Conservation (phyloP, 306 rosid genomes). For the Elaeagnus macrophylla region DNA sequence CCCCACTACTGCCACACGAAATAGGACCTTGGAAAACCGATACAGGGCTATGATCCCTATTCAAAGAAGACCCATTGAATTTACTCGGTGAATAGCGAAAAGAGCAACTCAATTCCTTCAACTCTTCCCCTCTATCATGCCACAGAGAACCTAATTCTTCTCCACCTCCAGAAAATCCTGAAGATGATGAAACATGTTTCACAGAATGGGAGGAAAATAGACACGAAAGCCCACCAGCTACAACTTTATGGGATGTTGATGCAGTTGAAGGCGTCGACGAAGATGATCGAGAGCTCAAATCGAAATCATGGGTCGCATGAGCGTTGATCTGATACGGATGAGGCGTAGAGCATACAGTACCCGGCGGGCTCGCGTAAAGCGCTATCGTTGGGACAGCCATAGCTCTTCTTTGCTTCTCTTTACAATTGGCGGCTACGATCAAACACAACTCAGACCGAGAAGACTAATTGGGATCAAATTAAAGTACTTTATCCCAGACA, state of each 20-base stretch:
- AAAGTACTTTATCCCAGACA: not conserved
- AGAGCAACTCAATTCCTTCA: conserved; percentile 68
- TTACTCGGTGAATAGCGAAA: conserved; percentile 62
- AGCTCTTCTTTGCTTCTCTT: conserved; percentile 1
- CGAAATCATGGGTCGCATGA: conserved; percentile 61
- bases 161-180: conserved; percentile 45
- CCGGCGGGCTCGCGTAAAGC: conserved; percentile 79
- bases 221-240: conserved; percentile 66
- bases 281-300: conserved; percentile 61
- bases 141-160: conserved; percentile 56
- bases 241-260: conserved; percentile 60
- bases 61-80: conserved; percentile 47
- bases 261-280: conserved; percentile 53
- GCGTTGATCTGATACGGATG: conserved; percentile 65
- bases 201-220: conserved; percentile 61
- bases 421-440: conserved; percentile 4
- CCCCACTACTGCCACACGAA: conserved; percentile 53
- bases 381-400: conserved; percentile 88
- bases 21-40: conserved; percentile 88
- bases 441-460: conserved; percentile 5
- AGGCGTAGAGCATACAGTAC: conserved; percentile 73
- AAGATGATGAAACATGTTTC: conserved; percentile 39
- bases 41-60: conserved; percentile 75
- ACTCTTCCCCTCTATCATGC: conserved; percentile 56
- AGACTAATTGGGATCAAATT: not conserved